Evolutionary conservation across 257 asterid genomes (phyloP), one percentile per base, ranked within the genome.

Genomic region (Lithospermum erythrorhizon): DNA sequence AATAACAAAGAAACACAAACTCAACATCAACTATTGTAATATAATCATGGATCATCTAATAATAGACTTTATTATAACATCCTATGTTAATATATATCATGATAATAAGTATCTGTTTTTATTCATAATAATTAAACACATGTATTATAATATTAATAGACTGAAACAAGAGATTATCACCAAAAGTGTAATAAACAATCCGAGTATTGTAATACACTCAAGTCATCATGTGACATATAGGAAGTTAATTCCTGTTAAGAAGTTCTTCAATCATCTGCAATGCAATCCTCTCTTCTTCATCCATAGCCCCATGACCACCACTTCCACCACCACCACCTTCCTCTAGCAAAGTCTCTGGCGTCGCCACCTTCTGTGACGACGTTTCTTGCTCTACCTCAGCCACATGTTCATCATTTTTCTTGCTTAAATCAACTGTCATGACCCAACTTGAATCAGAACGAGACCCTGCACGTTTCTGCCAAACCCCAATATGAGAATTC

Each of bases 201-300:
- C 11, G n/a, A n/a, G n/a, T n/a, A n/a, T n/a, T n/a, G n/a, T n/a
- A n/a, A n/a, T n/a, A n/a, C n/a, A n/a, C n/a, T n/a, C n/a, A n/a
- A n/a, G n/a, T n/a, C n/a, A 3, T 32, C 45, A 32, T 32, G 30
- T 6, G 6, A 27, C 30, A 27, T 10, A 32, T 32, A 32, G 9
- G 10, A 32, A 2, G 13, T 55, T 21, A 75, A 58, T 79, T 76
- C 47, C 75, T 55, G 72, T 79, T 67, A 14, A 82, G 76, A 21
- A 82, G 71, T 64, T 82, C 87, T 52, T 82, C 87, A 21, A 82
- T 75, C 87, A 82, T 82, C 53, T 82, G 87, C 60, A 76, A 30
- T 9, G 87, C 87, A 59, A 82, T 62, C 21, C 60, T 73, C 20
- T 79, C 79, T 56, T 82, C 87, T 70, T 82, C 85, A 35, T 72